phyloP scores from a whole-genome alignment of 2,329 filamentous ascomycete genomes.

The Penicillium griseofulvum region DNA sequence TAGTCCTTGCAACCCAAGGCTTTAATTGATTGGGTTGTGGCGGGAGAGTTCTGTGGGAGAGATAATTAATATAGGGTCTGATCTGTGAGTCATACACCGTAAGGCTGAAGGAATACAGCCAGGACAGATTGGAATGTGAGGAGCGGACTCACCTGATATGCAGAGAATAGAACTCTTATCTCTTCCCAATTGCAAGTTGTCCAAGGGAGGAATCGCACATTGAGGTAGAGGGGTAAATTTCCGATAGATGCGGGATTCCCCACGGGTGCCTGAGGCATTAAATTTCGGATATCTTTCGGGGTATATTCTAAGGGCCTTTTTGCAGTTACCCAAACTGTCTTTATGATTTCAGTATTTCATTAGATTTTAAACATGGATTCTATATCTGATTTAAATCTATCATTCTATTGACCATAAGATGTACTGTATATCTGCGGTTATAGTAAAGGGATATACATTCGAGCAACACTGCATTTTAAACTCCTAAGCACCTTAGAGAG shows the following conservation, averaged over 20 bases:
- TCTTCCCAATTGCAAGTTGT: constrained; percentile 12
- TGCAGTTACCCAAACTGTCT: background rate
- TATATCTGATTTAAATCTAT: background rate
- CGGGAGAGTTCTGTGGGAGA: constrained; percentile 5
- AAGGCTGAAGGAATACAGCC: background rate
- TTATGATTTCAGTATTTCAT: no score
- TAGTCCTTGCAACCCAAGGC: background rate
- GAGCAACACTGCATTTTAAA: background rate
- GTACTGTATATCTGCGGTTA: background rate
- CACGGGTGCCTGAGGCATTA: constrained; percentile 30
- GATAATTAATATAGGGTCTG: constrained; percentile 2
- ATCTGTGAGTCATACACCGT: constrained; percentile 20
- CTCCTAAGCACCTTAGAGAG: background rate
- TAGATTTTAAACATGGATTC: background rate
- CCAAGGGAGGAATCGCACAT: constrained; percentile 16
- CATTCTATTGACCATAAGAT: background rate
- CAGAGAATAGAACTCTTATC: constrained; percentile 7
- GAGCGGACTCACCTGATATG: constrained; percentile 1
- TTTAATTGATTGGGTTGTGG: background rate
- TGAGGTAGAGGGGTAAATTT: constrained; percentile 37
- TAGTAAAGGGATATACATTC: background rate
- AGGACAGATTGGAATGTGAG: constrained; percentile 1
- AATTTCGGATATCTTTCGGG: constrained; percentile 1
- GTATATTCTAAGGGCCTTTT: background rate
- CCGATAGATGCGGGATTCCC: constrained; percentile 21